A percentile compares a stretch with the other conserved stretches of the same genome.
Evolutionary conservation across 139 green algal species (phyloP).

Genomic region (Chlorella sp.): DNA sequence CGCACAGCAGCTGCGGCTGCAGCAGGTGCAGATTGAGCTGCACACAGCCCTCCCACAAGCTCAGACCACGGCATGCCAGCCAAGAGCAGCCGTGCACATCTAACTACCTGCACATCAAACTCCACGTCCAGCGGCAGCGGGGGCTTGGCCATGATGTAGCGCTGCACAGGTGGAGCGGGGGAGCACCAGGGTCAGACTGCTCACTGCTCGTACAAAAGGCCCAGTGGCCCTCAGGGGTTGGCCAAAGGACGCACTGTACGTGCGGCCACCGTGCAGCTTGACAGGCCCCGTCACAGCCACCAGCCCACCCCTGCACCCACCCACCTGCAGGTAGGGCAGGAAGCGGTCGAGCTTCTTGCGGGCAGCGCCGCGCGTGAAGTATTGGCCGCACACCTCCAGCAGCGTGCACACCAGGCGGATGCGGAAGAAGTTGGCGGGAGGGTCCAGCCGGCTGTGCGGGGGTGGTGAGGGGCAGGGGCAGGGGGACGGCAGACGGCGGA

Average conservation of each 20-base stretch:
- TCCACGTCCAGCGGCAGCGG: conserved; percentile 90
- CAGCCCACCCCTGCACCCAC: too few relatives aligned
- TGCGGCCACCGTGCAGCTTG: too few relatives aligned
- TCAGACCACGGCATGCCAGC: too few relatives aligned
- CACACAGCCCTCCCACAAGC: not conserved
- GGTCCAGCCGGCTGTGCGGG: conserved; percentile 56
- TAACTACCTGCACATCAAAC: conserved; percentile 92
- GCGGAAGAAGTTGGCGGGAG: conserved; percentile 69
- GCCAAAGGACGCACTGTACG: too few relatives aligned
- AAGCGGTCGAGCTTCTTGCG: conserved; percentile 86
- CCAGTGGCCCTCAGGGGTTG: too few relatives aligned
- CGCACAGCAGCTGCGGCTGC: too few relatives aligned
- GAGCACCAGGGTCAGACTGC: too few relatives aligned
- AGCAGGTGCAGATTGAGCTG: too few relatives aligned
- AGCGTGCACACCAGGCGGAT: conserved; percentile 79
- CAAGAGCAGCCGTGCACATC: too few relatives aligned
- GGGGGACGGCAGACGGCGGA: conserved; percentile 41
- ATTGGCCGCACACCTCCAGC: conserved; percentile 87
- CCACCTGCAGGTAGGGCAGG: conserved; percentile 83
- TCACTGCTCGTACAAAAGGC: too few relatives aligned
- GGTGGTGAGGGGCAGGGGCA: not conserved
- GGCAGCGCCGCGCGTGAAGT: conserved; percentile 82
- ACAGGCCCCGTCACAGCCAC: too few relatives aligned
- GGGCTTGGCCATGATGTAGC: conserved; percentile 89
- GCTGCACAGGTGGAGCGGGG: conserved; percentile 21